Evolutionary conservation across 2,329 filamentous ascomycete genomes (phyloP).

Genomic region (Fusarium marasasianum): DNA sequence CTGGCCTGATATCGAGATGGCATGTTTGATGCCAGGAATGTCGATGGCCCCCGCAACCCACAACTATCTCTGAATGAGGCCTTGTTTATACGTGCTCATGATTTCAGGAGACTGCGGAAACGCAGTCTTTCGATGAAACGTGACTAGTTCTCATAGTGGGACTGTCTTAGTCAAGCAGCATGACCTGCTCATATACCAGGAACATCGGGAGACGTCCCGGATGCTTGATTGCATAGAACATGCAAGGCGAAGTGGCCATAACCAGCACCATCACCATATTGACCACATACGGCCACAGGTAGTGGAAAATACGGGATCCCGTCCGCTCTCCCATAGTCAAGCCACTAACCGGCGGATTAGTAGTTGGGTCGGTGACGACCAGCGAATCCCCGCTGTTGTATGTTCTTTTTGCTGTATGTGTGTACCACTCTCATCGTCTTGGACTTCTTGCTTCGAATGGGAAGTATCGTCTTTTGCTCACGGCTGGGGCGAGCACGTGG

Average conservation of each 20-base stretch:
- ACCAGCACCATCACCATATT: neutral
- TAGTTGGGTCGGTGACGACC: conserved; percentile 36
- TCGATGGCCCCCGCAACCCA: neutral
- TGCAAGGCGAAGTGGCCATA: neutral
- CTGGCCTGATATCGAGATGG: neutral
- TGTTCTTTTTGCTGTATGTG: conserved; percentile 5
- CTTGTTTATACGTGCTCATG: neutral
- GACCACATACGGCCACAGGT: conserved; percentile 34
- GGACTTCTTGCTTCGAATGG: neutral
- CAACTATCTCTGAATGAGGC: neutral
- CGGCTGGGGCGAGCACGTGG: neutral
- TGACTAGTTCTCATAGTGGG: neutral
- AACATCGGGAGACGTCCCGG: conserved; percentile 15
- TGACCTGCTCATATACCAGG: neutral
- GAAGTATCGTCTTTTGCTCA: neutral
- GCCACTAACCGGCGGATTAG: conserved; percentile 31
- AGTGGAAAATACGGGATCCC: conserved; percentile 37
- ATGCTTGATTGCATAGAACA: neutral
- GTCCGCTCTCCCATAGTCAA: conserved; percentile 35
- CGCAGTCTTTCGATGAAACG: neutral
- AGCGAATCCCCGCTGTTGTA: conserved; percentile 38
- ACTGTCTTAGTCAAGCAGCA: neutral
- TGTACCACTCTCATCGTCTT: neutral
- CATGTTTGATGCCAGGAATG: neutral
- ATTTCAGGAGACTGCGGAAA: neutral